Evolutionary conservation across 352 stramenopile species (phyloP), one percentile per base, ranked within the genome.

Genomic region (Phytophthora sp.): DNA sequence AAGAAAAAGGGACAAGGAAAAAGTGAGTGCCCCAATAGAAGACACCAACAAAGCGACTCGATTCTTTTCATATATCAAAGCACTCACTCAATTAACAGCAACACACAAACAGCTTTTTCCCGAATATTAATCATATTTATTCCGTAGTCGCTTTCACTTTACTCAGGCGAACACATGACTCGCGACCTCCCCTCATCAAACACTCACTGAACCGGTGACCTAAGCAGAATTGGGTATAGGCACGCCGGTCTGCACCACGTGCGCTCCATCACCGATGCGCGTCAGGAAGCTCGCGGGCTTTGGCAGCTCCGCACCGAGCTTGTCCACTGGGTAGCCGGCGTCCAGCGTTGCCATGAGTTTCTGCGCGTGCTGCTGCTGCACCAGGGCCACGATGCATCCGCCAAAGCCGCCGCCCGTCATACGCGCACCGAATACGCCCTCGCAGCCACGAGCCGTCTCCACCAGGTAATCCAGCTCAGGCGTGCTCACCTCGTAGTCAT

Each of bases 381-480:
- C 88, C 33, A 99, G 82, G 33, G 94, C 98, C 29, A 99, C 92
- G 29, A 97, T 98, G 78, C 97, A 99, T 9, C 97, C 96, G 38
- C 96, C 96, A 83, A 99, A 99, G 55, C 97, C 97, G 36, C 92
- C 97, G 50, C 96, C 97, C 1, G 95, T 99, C 62, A 99, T 96
- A 45, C 96, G 89, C 50, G 88, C 95, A 27, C 97, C 97, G 65
- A 94, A 98, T 9, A 99, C 97, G 53, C 96, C 97, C n/a, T 90
- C 78, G 46, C 88, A 88, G n/a, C 71, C 64, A 59, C 91, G 82
- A 9, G 95, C 96, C 44, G 95, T 84, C 46, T 98, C 88, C 18
- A 99, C 94, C 11, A 99, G 82, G 33, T 92, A 77, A 69, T 98
- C 93, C 18, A 92, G 39, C 79, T 98, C 90, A 38, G 90, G 80